Evolutionary conservation across 75 land plant species (phyloP).

Genomic region (Picea sitchensis): DNA sequence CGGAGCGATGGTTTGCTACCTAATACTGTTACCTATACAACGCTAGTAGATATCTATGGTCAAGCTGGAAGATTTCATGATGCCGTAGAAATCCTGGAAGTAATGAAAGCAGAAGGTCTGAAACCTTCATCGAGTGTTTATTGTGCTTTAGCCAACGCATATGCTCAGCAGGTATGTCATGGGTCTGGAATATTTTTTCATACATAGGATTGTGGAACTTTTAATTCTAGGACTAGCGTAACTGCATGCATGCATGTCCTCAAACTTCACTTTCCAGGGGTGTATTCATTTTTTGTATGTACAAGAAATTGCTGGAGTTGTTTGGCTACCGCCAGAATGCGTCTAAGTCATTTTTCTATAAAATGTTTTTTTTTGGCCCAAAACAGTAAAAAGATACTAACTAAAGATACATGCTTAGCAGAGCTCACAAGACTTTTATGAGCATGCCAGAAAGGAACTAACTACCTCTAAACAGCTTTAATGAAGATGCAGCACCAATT

Average conservation of each 20-base stretch:
- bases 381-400: too few relatives aligned
- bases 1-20: slow-evolving; percentile 67
- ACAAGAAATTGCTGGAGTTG: not conserved
- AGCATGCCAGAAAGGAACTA: too few relatives aligned
- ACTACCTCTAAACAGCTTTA: too few relatives aligned
- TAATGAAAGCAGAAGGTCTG: slow-evolving; percentile 69
- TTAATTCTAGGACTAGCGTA: not conserved
- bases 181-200: not conserved
- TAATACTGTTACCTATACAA: slow-evolving; percentile 84
- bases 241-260: not conserved
- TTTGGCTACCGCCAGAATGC: not conserved
- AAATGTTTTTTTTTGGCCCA: too few relatives aligned
- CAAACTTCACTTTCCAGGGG: not conserved
- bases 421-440: too few relatives aligned
- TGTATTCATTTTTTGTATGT: not conserved
- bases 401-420: too few relatives aligned
- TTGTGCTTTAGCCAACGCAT: slow-evolving; percentile 92
- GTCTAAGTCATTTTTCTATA: not conserved
- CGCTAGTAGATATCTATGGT: slow-evolving; percentile 86
- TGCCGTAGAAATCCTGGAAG: slow-evolving; percentile 78
- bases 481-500: too few relatives aligned
- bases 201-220: slow-evolving; percentile 3
- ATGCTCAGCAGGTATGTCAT: slow-evolving; percentile 80
- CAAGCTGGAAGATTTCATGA: slow-evolving; percentile 79
- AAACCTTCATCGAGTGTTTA: slow-evolving; percentile 85